Evolutionary conservation across 2,329 filamentous ascomycete species (phyloP).

Genomic region (Fusarium sp.): DNA sequence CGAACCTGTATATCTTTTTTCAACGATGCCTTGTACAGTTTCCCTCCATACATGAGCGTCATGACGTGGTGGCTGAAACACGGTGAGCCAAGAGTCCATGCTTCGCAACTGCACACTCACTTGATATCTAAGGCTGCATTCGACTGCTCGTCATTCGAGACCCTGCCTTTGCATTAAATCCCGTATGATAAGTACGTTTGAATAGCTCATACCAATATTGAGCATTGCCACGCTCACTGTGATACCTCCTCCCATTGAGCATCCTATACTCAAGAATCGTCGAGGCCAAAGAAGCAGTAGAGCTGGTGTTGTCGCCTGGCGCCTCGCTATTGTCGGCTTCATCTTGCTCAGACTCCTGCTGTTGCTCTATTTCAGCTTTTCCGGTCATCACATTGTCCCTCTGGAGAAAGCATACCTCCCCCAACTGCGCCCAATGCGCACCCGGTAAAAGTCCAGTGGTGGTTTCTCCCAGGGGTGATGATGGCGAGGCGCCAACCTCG

Average conservation of each 20-base stretch:
- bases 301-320: background rate
- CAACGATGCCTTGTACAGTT: background rate
- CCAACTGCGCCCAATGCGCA: slow-evolving; percentile 1
- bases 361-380: background rate
- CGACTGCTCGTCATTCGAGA: slow-evolving; percentile 11
- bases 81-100: background rate
- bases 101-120: background rate
- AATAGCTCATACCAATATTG: background rate
- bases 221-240: slow-evolving; percentile 1
- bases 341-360: background rate
- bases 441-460: background rate
- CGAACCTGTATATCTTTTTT: background rate
- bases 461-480: background rate
- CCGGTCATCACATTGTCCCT: background rate
- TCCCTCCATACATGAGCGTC: background rate
- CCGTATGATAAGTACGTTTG: accelerated
- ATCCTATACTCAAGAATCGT: slow-evolving; percentile 5
- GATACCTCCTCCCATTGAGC: slow-evolving; percentile 4
- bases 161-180: background rate
- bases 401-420: background rate
- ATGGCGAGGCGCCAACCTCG: background rate
- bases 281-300: slow-evolving; percentile 1
- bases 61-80: background rate
- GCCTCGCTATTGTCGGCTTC: background rate
- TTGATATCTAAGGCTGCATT: slow-evolving; percentile 7